Evolutionary conservation across 75 land plant genomes (phyloP).

Genomic region (Cunninghamia lanceolata): DNA sequence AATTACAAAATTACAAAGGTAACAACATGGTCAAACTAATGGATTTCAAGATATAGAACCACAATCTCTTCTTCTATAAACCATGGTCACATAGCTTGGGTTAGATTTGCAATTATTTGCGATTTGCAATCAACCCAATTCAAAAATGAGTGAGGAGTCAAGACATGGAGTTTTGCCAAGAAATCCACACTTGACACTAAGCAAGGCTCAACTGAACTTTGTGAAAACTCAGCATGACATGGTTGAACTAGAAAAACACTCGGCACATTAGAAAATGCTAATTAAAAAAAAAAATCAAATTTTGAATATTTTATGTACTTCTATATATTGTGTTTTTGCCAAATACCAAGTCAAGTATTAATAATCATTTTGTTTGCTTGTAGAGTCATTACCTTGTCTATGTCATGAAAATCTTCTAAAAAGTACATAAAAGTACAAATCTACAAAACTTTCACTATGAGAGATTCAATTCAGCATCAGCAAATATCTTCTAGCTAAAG

Average conservation of each 20-base stretch:
- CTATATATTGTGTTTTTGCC: not conserved
- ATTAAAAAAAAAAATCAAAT: too few relatives aligned
- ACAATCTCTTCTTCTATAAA: not conserved
- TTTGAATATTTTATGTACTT: not conserved
- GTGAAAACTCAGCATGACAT: not conserved
- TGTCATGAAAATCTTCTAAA: not conserved
- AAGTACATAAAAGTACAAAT: not conserved
- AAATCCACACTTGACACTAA: not conserved
- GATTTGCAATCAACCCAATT: not conserved
- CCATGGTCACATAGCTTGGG: not conserved
- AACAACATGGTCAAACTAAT: not conserved
- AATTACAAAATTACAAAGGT: not conserved
- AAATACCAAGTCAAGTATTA: not conserved
- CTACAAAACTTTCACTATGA: not conserved
- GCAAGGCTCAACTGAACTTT: not conserved
- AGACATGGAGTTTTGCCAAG: not conserved
- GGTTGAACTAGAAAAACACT: not conserved
- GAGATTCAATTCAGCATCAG: not conserved
- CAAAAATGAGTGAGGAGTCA: not conserved
- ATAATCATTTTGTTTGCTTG: not conserved
- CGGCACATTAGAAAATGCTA: not conserved
- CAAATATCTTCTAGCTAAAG: not conserved
- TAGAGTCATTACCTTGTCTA: not conserved
- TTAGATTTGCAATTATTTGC: not conserved
- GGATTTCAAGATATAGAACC: not conserved